Base-by-base conservation (phyloP, 1,139 yeast species). In the Suzukiozyma palmioleophila region DNA sequence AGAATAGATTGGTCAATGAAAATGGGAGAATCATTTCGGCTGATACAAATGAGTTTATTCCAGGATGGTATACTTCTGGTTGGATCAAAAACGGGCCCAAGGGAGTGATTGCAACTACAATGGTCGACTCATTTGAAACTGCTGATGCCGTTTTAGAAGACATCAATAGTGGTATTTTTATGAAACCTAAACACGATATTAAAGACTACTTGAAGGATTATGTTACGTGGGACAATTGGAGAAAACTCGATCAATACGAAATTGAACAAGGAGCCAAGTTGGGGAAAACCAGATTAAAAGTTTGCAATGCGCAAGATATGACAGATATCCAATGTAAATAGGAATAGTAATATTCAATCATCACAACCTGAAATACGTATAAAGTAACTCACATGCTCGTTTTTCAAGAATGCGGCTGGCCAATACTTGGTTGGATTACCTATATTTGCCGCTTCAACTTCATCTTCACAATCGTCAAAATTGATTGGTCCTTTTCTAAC, bases 91-190 rank as follows among this genome's bases (percentile, higher is more conserved):
- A 76, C 41, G 96, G 96, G 0, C 88, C 96, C 8, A 75, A 77
- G 28, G 99, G 99, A 1, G 95, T 89, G 5, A 92, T 92, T 47
- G 95, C 96, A 11, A 75, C 85, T 12, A 88, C 98, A 0, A 87
- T 92, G 86, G 74, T 84, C 72, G 94, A 87, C 44, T 76, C 95
- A 0, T 84, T 82, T 51, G 79, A 79, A 27, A 85, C 89, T 0
- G 92, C 87, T 0, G 84, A 80, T 34, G 66, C 69, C n/a, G 64
- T 88, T 0, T 54, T 81, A 14, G 66, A 71, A 33, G 95, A 85
- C 50, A 60, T 75, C 37, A 44, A 59, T 8, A 57, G 60, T 16
- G 64, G 57, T 11, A 63, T 71, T 1, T 62, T 58, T 41, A 64
- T 65, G 1, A 35, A 50, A 26, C 35, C 45, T 13, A 21, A 42